Evolutionary conservation across 2,329 filamentous ascomycete genomes (phyloP), one percentile per base, ranked within the genome.

Genomic region (Paecilomyces sp.): DNA sequence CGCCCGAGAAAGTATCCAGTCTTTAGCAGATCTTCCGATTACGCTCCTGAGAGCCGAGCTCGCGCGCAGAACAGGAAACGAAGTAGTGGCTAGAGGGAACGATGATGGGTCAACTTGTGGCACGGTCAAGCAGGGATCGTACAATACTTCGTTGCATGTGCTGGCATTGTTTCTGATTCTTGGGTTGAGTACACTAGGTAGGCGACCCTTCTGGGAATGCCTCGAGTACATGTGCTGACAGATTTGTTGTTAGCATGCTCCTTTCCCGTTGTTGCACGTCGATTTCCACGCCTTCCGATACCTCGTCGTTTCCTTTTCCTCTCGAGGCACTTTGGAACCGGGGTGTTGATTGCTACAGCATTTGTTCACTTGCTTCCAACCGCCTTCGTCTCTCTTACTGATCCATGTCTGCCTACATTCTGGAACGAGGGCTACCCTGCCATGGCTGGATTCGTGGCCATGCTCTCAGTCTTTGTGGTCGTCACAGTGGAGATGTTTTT

Each of bases 401-500:
- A 87, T 65, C 81, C 83, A 72, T 88, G 85, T 74, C 84, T 96
- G 0, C 90, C 91, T 8, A 79, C 83, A 60, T 88, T 92, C 70
- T 96, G 92, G 83, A 93, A 85, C 71, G 70, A 88, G 63, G 83
- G 84, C n/a, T 96, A 94, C 72, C 84, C 82, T 54, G 90, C 90
- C 5, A 87, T 95, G 71, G 86, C 91, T 0, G 91, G 92, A 1
- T 81, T 94, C 55, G 84, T 96, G 54, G 89, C 90, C 59, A 93
- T 96, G 89, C 74, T 87, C 9, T 87, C 89, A 11, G 89, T 91
- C n/a, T 81, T 96, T 61, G 78, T 89, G 3, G 92, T 97, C 2
- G 90, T 96, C 6, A 84, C 86, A 1, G 83, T 97, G 57, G 93
- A 97, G 74, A 96, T 94, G 77, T 91, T 92, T 72, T 87, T 97